Percentiles rank a stretch among this genome's conserved stretches.
These are phyloP conservation scores for Diaporthe sp. DNA, from an alignment of 2,329 filamentous ascomycete genomes.

Conservation along the genomic window DNA sequence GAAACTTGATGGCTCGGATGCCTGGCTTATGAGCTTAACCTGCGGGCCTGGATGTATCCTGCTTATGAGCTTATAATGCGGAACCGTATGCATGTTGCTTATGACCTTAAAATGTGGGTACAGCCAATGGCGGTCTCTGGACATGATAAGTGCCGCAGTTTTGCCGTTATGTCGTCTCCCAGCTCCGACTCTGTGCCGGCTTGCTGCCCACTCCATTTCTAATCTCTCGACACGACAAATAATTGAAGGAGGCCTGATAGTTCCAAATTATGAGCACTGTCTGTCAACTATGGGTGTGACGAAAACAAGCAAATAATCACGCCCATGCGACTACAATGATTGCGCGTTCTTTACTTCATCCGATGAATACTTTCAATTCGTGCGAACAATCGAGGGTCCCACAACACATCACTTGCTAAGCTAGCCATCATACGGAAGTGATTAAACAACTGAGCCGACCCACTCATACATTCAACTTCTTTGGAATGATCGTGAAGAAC, in stretches of 20 bases:
- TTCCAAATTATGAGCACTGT: no score
- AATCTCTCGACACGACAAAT: not conserved
- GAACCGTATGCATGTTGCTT: not conserved
- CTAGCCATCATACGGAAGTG: no score
- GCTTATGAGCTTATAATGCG: not conserved
- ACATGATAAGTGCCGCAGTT: not conserved
- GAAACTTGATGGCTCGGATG: no score
- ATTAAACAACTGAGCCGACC: no score
- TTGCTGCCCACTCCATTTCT: not conserved
- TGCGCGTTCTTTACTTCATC: not conserved
- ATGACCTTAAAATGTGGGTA: conserved; percentile 1
- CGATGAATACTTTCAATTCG: not conserved
- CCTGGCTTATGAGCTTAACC: no score
- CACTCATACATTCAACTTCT: no score
- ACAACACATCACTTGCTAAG: no score
- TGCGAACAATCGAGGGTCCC: not conserved
- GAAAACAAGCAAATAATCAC: not conserved
- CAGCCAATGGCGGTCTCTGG: not conserved
- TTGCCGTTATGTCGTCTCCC: not conserved
- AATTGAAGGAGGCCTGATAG: no score
- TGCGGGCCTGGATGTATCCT: not conserved
- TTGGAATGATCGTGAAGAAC: no score
- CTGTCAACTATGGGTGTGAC: not conserved
- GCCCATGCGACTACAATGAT: not conserved
- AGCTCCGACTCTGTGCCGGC: not conserved